Evolutionary conservation across 768 basidiomycete genomes (phyloP).

Genomic region (Panaeolus cyanescens): DNA sequence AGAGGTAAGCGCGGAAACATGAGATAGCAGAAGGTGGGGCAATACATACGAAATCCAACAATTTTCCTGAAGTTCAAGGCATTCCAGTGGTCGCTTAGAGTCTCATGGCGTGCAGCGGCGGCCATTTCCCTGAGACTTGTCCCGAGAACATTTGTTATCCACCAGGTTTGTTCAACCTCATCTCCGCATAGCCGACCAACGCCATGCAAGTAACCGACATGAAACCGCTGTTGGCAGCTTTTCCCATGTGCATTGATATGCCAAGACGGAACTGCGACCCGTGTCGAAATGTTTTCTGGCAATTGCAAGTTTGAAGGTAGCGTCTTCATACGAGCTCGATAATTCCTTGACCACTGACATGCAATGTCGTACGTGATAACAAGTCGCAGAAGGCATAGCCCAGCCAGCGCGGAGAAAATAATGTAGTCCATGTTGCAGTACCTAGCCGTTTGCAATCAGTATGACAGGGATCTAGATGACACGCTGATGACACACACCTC

Average conservation of each 20-base stretch:
- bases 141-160: slow-evolving; percentile 28
- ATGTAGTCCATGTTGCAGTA: slow-evolving; percentile 18
- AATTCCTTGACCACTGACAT: slow-evolving; percentile 16
- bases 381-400: neutral
- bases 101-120: slow-evolving; percentile 28
- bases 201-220: slow-evolving; percentile 27
- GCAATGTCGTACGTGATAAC: slow-evolving; percentile 16
- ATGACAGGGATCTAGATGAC: neutral
- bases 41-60: slow-evolving; percentile 12
- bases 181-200: slow-evolving; percentile 31
- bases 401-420: slow-evolving; percentile 1
- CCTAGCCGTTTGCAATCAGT: too few species aligned
- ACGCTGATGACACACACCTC: slow-evolving; percentile 8
- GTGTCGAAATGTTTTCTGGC: neutral
- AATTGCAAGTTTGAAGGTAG: slow-evolving; percentile 11
- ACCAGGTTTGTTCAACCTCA: slow-evolving; percentile 38
- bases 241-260: slow-evolving; percentile 34
- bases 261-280: slow-evolving; percentile 29
- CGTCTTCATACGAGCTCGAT: neutral
- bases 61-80: slow-evolving; percentile 36
- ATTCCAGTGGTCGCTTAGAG: slow-evolving; percentile 36
- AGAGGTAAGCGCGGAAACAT: too few species aligned
- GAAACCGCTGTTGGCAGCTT: slow-evolving; percentile 27
- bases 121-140: slow-evolving; percentile 38
- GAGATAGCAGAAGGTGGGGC: neutral